These are phyloP conservation scores for Stephania cephalantha DNA, from an alignment of 164 flowering plant genomes.

Conservation along the genomic window DNA sequence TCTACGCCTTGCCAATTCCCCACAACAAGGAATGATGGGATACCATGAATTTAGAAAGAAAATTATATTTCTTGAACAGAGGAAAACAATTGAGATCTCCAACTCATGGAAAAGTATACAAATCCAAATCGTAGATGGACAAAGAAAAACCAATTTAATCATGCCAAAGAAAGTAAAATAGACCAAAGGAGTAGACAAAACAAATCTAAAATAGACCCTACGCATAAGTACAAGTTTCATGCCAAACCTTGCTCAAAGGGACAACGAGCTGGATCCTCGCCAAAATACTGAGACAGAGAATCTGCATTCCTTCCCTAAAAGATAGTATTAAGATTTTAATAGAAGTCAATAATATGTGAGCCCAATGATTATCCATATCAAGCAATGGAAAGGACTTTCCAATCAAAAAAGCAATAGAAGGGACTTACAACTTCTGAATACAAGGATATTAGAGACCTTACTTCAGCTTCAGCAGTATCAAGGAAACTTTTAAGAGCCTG, in stretches of 20 bases:
- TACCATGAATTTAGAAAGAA: no score
- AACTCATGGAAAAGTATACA: neutral
- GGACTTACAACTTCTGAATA: conserved; percentile 93
- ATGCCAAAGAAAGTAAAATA: neutral
- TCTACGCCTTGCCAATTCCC: no score
- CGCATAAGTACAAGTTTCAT: neutral
- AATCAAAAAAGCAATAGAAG: conserved; percentile 2
- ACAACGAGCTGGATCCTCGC: conserved; percentile 97
- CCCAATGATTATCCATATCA: neutral
- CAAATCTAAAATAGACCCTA: neutral
- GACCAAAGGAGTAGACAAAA: neutral
- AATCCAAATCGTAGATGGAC: neutral
- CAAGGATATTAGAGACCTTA: conserved; percentile 76
- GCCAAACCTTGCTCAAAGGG: conserved; percentile 96
- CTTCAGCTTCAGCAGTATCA: conserved; percentile 97
- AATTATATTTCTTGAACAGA: no score
- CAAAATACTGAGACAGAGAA: conserved; percentile 90
- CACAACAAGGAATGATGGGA: no score
- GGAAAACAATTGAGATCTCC: neutral
- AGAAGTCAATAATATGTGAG: neutral
- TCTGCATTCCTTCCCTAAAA: conserved; percentile 97
- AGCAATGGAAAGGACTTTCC: conserved; percentile 21
- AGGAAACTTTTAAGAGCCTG: conserved; percentile 86
- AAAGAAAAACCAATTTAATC: neutral
- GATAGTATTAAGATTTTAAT: conserved; percentile 1